Evolutionary conservation across 2,329 filamentous ascomycete genomes (phyloP), one percentile per base, ranked within the genome.

Genomic region (Pseudocercospora eumusae): DNA sequence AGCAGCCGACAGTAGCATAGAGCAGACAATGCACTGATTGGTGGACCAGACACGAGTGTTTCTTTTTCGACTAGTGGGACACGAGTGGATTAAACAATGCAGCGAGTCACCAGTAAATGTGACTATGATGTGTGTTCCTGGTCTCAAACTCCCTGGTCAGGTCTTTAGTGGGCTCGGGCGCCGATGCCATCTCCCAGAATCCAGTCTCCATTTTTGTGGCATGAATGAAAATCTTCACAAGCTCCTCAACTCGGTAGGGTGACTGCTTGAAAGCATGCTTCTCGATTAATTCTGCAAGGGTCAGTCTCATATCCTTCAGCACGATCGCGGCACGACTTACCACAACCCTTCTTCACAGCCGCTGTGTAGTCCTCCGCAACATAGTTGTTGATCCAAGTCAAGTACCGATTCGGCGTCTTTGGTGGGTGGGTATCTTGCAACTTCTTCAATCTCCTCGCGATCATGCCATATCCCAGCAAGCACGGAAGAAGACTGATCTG

Each of bases 351-450:
- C 66, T 80, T 81, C 58, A 96, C 90, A 5, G 91, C 90, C 64
- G 87, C 81, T 0, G 81, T 78, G 68, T 96, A 97, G 73, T 95
- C 90, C 0, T 91, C 87, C 1, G 88, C 89, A 15, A 90, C 85
- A 73, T 97, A 98, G 71, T 91, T 96, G 73, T 93, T 82, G 67
- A 98, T 91, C 93, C 93, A 98, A 50, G 87, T 84, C 88, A 90
- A 95, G 78, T 96, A 98, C 81, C 54, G 79, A 70, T 75, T 75
- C 18, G 68, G 64, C 36, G 56, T 58, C 50, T 64, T 66, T 1
- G 67, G 63, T 28, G 65, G 62, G n/a, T 64, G 57, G 76, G 71
- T 36, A 86, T 89, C n/a, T 79, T 80, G 54, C 83, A 78, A 64
- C 90, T 87, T 13, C 80, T 80, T 82, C 2, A 96, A 81, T 70